Evolutionary conservation across 768 basidiomycete species (phyloP).

Genomic region (Mycena amicta): DNA sequence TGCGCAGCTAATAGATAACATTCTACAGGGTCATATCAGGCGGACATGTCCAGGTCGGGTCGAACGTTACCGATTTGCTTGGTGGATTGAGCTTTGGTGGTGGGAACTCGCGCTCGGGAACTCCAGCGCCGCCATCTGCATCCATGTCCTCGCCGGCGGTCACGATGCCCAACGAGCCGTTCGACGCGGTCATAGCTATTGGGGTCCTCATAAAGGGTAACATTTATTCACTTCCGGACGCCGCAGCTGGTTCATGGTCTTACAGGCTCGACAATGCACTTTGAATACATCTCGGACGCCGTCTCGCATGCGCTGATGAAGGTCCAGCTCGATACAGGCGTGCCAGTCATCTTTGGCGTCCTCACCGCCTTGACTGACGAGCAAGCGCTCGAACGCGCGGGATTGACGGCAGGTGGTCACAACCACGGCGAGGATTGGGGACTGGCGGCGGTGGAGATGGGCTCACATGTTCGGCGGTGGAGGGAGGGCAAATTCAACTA

Average conservation of each 20-base stretch:
- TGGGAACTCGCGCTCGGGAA: constrained; percentile 50
- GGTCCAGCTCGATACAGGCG: constrained; percentile 89
- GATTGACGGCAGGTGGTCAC: constrained; percentile 84
- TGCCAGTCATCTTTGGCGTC: constrained; percentile 96
- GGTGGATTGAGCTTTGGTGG: constrained; percentile 58
- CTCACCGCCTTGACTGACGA: constrained; percentile 90
- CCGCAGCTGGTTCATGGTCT: background rate
- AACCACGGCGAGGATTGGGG: constrained; percentile 99
- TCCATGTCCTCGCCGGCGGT: constrained; percentile 21
- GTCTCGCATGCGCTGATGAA: constrained; percentile 95
- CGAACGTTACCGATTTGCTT: constrained; percentile 80
- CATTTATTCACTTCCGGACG: no score
- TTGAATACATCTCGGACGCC: constrained; percentile 96
- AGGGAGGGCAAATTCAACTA: constrained; percentile 61
- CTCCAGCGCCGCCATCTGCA: constrained; percentile 47
- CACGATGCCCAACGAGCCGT: constrained; percentile 60
- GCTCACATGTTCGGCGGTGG: constrained; percentile 66
- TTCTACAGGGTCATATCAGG: constrained; percentile 84
- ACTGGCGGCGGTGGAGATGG: constrained; percentile 95
- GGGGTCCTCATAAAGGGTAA: constrained; percentile 96
- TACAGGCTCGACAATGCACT: constrained; percentile 88
- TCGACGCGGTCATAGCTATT: constrained; percentile 95
- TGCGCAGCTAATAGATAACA: constrained; percentile 4
- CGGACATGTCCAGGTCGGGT: constrained; percentile 77
- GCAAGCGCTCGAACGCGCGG: constrained; percentile 94